Base-by-base conservation (phyloP, 768 basidiomycete genomes). In the Boletus rufocinnamomeus region DNA sequence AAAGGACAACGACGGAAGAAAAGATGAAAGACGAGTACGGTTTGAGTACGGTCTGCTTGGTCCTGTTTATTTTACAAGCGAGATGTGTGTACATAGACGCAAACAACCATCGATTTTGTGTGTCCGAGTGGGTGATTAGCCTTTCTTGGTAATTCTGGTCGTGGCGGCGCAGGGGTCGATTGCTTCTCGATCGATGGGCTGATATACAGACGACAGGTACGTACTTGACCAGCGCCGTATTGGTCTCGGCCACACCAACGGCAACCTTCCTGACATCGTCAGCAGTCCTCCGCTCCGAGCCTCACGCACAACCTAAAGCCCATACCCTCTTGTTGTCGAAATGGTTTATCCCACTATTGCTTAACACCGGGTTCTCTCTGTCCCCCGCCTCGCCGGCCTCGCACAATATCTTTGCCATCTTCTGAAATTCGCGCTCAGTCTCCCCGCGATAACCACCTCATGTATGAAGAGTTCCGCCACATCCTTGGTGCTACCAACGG, bases 11-110 rank as follows among this genome's bases (percentile, higher is more conserved):
- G 14, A 16, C 27, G n/a, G 38, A 35, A 16, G 23, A 38, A 27
- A 25, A 43, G 10, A 6, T 28, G 23, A 27, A n/a, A 16, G 23
- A 40, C 7, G 14, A 23, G 28, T 28, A 13, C 2, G 16, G 37
- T 37, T 57, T 57, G 14, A 23, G 28, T 28, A 13, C 2, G 16
- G 37, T 37, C 59, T 57, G 46, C 37, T 72, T 64, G 51, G 43
- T 14, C 16, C 50, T 65, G 50, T 72, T 73, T 67, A 50, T 62
- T 63, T 60, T 23, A 8, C 50, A 54, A 38, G 52, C 19, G 8
- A 0, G 11, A 35, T 37, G 28, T 37, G 28, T 7, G 27, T 28
- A 56, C 50, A 70, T 27, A 60, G 25, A 30, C 34, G 19, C 52
- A 71, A 69, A 71, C 51, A 68, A 61, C 41, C 41, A 28, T 37